Evolutionary conservation across 1,139 yeast species (phyloP).

Genomic region (Yamadazyma trypodendri): DNA sequence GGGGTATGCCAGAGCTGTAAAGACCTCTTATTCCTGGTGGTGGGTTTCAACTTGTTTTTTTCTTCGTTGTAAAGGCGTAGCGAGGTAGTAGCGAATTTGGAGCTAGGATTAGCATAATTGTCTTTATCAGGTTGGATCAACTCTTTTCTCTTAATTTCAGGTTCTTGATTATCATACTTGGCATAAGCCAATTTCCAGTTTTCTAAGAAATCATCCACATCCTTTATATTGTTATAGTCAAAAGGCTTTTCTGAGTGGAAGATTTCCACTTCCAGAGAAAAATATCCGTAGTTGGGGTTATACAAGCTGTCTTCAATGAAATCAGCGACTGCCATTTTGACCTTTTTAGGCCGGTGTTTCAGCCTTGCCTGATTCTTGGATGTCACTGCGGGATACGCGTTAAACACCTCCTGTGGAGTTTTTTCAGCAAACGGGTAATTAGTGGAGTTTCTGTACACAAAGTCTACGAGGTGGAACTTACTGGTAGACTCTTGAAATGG

Average conservation of each 20-base stretch:
- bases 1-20: slow-evolving; percentile 90
- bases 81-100: slow-evolving; percentile 37
- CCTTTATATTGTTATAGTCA: slow-evolving; percentile 55
- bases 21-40: slow-evolving; percentile 31
- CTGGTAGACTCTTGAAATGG: slow-evolving; percentile 29
- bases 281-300: slow-evolving; percentile 80
- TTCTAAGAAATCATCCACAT: slow-evolving; percentile 69
- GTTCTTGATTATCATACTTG: slow-evolving; percentile 42
- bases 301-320: slow-evolving; percentile 85
- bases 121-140: slow-evolving; percentile 14
- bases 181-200: slow-evolving; percentile 69
- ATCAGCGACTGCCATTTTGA: slow-evolving; percentile 71
- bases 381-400: slow-evolving; percentile 39
- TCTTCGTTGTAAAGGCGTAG: slow-evolving; percentile 31
- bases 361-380: slow-evolving; percentile 47
- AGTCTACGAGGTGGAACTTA: slow-evolving; percentile 34
- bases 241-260: slow-evolving; percentile 65
- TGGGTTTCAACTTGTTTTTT: slow-evolving; percentile 15
- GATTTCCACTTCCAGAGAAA: slow-evolving; percentile 74
- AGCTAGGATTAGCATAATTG: slow-evolving; percentile 17
- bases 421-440: slow-evolving; percentile 43
- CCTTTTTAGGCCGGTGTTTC: slow-evolving; percentile 54
- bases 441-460: slow-evolving; percentile 41
- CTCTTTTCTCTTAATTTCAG: slow-evolving; percentile 17
- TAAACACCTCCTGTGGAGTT: slow-evolving; percentile 42